Base-by-base conservation (phyloP, 352 stramenopile genomes). In the Phytophthora sp. region DNA sequence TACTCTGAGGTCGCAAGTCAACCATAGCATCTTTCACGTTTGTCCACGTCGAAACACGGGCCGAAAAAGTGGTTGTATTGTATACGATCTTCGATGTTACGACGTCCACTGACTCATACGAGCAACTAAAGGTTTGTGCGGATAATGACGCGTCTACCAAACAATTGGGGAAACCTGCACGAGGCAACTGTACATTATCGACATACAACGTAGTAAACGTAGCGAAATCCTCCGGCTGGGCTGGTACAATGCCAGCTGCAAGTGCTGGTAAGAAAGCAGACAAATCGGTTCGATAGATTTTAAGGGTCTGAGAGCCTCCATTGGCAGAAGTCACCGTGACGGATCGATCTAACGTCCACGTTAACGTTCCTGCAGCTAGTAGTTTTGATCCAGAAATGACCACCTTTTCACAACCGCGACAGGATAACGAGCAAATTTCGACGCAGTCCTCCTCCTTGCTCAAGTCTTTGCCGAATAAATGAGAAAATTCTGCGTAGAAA, bases 381-480 rank as follows among this genome's bases (percentile, higher is more conserved):
- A 70, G 56, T 10, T 71, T 76, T 0, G 79, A 72, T 2, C 83
- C 83, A 7, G 80, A 88, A 6, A 92, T 49, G 32, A 62, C 67
- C n/a, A 84, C 80, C 13, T 69, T 50, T 38, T 93, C 84, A 52
- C 84, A 93, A 0, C 75, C 82, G n/a, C 77, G 82, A 35, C 82
- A 93, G 18, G 77, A 79, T 3, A 80, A 54, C 6, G 79, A 62
- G 24, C 84, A 93, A 17, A 65, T 54, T 43, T 91, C 84, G 17
- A 91, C 73, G 44, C 84, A 93, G 50, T 89, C 84, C 50, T 93
- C 84, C 21, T 91, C 78, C n/a, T 77, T 76, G 4, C 45, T 50
- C 45, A 93, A 61, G 34, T 91, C 67, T 45, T 91, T 88, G 52
- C 84, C 82, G 46, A 93, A 91, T 10, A 93, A 54, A 54, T 89